Conservation (phyloP, 164 flowering plant species). For the Houttuynia cordata region DNA sequence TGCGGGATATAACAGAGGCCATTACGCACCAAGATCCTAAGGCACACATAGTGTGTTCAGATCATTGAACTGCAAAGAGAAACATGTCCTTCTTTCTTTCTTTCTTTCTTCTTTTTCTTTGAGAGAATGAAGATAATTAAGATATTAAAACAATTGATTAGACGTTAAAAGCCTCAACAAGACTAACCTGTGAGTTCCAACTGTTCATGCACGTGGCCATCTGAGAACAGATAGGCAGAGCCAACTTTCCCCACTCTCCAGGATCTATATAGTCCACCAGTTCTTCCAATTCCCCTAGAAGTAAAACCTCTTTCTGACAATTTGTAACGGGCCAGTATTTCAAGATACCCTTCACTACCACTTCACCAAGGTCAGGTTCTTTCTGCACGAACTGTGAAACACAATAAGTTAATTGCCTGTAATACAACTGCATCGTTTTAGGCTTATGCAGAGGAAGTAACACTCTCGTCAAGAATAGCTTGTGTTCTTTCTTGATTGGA, state of each 20-base stretch:
- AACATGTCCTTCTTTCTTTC: no score
- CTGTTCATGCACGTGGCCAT: conserved; percentile 52
- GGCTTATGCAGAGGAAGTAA: conserved; percentile 65
- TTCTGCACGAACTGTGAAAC: conserved; percentile 69
- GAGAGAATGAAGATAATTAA: no score
- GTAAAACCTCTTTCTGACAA: conserved; percentile 54
- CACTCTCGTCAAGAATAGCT: conserved; percentile 49
- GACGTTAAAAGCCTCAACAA: no score
- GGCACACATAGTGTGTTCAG: no score
- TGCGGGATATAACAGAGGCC: neutral
- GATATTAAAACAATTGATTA: no score
- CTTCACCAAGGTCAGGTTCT: conserved; percentile 52
- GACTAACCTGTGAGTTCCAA: conserved; percentile 53
- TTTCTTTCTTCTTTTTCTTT: no score
- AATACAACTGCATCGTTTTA: conserved; percentile 43
- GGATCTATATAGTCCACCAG: conserved; percentile 48
- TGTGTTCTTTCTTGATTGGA: conserved; percentile 79
- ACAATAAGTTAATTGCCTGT: conserved; percentile 65
- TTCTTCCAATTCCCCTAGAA: conserved; percentile 68
- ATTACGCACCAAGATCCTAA: no score
- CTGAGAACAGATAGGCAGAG: conserved; percentile 39
- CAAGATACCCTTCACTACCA: conserved; percentile 39
- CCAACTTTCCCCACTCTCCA: conserved; percentile 28
- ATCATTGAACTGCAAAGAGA: no score
- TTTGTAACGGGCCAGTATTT: conserved; percentile 64